Percentiles rank a stretch among this genome's conserved stretches.
Evolutionary conservation across 2,329 filamentous ascomycete species (phyloP).

Genomic region (Penicillium fuscoglaucum): DNA sequence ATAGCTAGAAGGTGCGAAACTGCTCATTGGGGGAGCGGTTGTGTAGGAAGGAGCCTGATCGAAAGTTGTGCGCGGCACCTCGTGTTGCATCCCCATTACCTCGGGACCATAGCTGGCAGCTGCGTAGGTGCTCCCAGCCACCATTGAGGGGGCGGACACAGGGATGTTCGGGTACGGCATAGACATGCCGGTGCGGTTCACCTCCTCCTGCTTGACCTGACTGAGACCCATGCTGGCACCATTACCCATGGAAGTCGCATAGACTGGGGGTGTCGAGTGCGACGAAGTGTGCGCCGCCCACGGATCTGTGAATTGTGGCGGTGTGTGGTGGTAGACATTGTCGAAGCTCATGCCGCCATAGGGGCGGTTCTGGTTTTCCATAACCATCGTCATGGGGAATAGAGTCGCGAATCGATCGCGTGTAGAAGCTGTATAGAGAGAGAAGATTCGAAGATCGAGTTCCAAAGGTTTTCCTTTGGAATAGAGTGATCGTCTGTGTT

Average conservation of each 20-base stretch:
- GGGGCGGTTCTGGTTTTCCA: constrained; percentile 83
- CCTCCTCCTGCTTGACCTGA: constrained; percentile 56
- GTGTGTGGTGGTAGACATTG: constrained; percentile 64
- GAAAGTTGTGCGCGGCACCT: constrained; percentile 74
- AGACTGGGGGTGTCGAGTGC: constrained; percentile 63
- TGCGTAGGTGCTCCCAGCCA: constrained; percentile 65
- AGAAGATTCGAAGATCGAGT: not conserved
- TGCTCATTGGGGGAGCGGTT: constrained; percentile 68
- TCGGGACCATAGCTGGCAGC: constrained; percentile 63
- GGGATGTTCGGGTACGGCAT: constrained; percentile 73
- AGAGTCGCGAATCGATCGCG: constrained; percentile 22
- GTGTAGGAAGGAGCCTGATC: constrained; percentile 68
- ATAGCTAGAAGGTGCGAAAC: constrained; percentile 69
- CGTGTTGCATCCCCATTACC: constrained; percentile 71
- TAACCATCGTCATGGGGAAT: constrained; percentile 85
- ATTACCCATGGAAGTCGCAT: constrained; percentile 60
- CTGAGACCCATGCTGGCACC: constrained; percentile 58
- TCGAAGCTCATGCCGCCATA: constrained; percentile 80
- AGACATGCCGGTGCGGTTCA: constrained; percentile 59
- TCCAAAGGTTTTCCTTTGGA: not conserved
- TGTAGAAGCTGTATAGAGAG: constrained; percentile 2
- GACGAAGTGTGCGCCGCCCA: constrained; percentile 66
- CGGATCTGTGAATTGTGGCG: constrained; percentile 83
- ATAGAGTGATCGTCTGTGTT: constrained; percentile 5
- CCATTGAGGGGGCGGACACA: constrained; percentile 71